A percentile compares a stretch with the other conserved stretches of the same genome.
Conservation (phyloP, 192 early-diverging fungal species). For the Backusella sp. region DNA sequence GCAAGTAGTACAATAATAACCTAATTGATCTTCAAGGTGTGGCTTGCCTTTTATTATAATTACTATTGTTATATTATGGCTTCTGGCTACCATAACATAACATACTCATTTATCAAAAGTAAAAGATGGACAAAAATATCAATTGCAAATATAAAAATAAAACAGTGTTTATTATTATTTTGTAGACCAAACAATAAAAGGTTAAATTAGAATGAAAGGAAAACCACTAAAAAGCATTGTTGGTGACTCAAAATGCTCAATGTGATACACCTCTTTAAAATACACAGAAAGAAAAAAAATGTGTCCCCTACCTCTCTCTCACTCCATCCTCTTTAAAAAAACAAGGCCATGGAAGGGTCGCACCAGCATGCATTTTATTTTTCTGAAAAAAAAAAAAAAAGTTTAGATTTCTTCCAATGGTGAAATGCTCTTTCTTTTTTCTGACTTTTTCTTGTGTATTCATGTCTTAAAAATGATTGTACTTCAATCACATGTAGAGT, state of each 20-base stretch:
- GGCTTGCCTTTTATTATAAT: neutral
- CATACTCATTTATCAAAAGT: neutral
- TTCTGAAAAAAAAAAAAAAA: neutral
- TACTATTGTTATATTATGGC: neutral
- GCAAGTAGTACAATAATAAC: neutral
- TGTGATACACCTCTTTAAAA: neutral
- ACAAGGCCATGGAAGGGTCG: conserved; percentile 36
- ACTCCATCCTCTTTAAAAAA: neutral
- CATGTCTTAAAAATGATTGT: neutral
- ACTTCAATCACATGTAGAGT: neutral
- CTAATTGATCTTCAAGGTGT: neutral
- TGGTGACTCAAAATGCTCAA: neutral
- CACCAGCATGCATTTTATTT: neutral
- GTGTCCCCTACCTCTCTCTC: neutral
- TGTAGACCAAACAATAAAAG: conserved; percentile 1
- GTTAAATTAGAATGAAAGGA: neutral
- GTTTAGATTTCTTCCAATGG: neutral
- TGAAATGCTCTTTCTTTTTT: neutral
- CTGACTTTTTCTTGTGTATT: neutral
- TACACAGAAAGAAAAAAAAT: neutral
- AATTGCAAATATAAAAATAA: conserved; percentile 13
- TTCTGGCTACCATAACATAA: neutral
- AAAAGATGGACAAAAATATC: conserved; percentile 9
- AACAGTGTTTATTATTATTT: neutral
- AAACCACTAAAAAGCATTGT: neutral